These are phyloP conservation scores for Botryotinia narcissicola DNA, from an alignment of 2,329 filamentous ascomycete genomes.

Conservation along the genomic window DNA sequence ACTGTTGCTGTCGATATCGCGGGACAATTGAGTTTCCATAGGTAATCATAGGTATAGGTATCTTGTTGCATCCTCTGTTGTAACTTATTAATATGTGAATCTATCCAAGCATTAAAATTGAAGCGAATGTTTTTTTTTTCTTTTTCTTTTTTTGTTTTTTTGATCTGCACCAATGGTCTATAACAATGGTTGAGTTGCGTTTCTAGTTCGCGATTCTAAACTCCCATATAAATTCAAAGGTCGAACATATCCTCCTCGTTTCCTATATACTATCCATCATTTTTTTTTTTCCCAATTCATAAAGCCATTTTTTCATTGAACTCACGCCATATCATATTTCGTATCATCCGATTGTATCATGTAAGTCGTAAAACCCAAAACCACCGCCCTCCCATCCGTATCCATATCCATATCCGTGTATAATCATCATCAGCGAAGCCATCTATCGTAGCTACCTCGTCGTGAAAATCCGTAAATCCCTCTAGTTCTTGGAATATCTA, in stretches of 20 bases:
- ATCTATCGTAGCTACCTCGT: neutral
- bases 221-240: neutral
- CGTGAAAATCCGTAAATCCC: neutral
- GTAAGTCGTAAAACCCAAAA: conserved; percentile 4
- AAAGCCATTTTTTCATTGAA: neutral
- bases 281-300: neutral
- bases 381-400: neutral
- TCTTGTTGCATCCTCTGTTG: neutral
- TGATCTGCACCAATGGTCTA: conserved; percentile 3
- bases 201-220: neutral
- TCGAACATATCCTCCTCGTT: neutral
- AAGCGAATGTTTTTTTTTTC: neutral
- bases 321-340: neutral
- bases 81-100: neutral
- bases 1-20: neutral
- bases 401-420: neutral
- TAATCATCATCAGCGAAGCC: neutral
- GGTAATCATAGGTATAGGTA: neutral
- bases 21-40: neutral
- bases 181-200: neutral
- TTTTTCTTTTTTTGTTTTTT: neutral
- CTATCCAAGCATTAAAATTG: neutral
- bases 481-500: conserved; percentile 18
- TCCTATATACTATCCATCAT: neutral
- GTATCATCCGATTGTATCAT: conserved; percentile 3